A percentile compares a stretch with the other conserved stretches of the same genome.
These are phyloP conservation scores for Saraca asoca DNA, from an alignment of 331 rosid species.

Conservation along the genomic window DNA sequence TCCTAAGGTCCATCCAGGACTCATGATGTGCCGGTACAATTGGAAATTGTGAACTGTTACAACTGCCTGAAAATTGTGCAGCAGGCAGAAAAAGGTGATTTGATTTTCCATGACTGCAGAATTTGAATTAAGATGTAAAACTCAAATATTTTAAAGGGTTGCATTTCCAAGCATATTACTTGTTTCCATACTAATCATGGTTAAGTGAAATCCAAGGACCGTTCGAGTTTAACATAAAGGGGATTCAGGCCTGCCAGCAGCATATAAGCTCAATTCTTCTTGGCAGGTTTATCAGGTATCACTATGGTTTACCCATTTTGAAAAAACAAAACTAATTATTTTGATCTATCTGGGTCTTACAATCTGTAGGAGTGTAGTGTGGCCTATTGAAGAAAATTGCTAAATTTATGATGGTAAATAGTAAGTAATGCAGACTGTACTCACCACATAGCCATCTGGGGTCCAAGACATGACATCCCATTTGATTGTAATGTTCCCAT, in stretches of 20 bases:
- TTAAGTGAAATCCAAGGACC: neutral
- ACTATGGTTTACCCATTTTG: too few species aligned
- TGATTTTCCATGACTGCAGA: neutral
- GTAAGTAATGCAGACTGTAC: slow-evolving; percentile 31
- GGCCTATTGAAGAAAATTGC: neutral
- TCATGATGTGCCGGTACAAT: slow-evolving; percentile 85
- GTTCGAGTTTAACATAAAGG: too few species aligned
- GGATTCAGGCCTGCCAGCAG: too few species aligned
- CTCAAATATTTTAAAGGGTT: slow-evolving; percentile 10
- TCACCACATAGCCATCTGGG: slow-evolving; percentile 89
- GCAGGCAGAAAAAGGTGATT: neutral
- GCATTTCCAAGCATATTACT: neutral
- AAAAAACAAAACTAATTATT: too few species aligned
- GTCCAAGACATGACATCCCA: slow-evolving; percentile 99
- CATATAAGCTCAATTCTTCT: too few species aligned
- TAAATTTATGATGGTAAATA: neutral
- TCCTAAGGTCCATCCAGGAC: slow-evolving; percentile 89
- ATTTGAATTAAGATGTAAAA: neutral
- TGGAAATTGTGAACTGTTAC: slow-evolving; percentile 86
- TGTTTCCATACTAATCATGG: neutral
- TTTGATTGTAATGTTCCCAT: slow-evolving; percentile 78
- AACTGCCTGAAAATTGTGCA: slow-evolving; percentile 48
- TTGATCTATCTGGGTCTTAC: neutral
- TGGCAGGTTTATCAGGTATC: too few species aligned
- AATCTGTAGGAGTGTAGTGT: neutral